Base-by-base conservation (phyloP, 2,329 filamentous ascomycete genomes). In the Fusarium tuaranense region DNA sequence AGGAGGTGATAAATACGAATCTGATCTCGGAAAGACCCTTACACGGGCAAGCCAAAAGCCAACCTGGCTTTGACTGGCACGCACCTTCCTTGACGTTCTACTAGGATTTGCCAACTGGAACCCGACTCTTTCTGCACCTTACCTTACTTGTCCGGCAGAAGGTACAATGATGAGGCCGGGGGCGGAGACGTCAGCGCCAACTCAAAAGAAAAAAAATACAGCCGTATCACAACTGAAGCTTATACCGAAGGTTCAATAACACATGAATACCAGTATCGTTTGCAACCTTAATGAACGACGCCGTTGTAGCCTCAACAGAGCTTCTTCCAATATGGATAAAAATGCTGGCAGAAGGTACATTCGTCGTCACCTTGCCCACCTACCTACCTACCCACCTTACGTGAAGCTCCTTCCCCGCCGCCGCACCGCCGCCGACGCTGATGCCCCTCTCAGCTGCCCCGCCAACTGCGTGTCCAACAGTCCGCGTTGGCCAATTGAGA, bases 381-480 rank as follows among this genome's bases (percentile, higher is more conserved):
- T 38, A n/a, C 44, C 38, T 14, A 58, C 60, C 36, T 38, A n/a
- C 44, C 38, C 13, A 58, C 60, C 51, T 61, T 68, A 65, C 65
- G 65, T 78, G 65, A 76, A 78, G 77, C 75, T 78, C 68, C 65
- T 72, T 68, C 74, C 70, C 72, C 73, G 68, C 73, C 71, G 69
- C 68, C 66, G 53, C 59, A 48, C 55, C 41, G 53, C 66, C 57
- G 67, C 69, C 62, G 64, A 70, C 39, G 53, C 70, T 72, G 69
- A 70, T 76, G 72, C 77, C 75, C 77, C 77, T 71, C 73, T 77
- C 77, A 79, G 71, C 75, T 79, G 77, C 77, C 76, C 77, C 77
- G 73, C 77, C 75, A 71, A 75, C 69, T 73, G 55, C 60, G 46
- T 62, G 63, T 65, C 70, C 69, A 78, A 71, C 62, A 58, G 59